Base-by-base conservation (phyloP, 2,329 filamentous ascomycete genomes). In the Penicillium sp. region DNA sequence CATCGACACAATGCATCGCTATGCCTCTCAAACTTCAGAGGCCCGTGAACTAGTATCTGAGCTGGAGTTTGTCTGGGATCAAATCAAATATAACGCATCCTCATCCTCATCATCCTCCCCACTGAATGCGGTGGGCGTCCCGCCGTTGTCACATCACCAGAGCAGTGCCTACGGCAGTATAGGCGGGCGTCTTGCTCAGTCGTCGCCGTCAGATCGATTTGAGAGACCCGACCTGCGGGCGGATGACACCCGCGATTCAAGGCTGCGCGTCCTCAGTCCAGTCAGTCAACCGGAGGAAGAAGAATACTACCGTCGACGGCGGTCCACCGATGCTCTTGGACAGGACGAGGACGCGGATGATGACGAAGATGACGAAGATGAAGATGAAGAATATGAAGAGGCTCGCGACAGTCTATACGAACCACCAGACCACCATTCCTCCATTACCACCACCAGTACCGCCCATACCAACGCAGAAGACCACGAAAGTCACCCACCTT, bases 11-110 rank as follows among this genome's bases (percentile, higher is more conserved):
- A 97, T 98, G 90, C 90, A 96, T 73, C 82, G 83, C 65, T 97
- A 95, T 73, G 93, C 93, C 43, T 93, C 79, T 38, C 79, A 85
- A 36, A 96, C 90, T 0, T 63, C 70, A 42, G 90, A 95, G 66
- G 89, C 89, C 6, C 80, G 85, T 50, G 90, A 95, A 69, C 78
- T 98, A 35, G 90, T 97, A 34, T 79, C 84, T 8, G 93, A 98
- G 69, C 81, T 98, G n/a, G 93, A 98, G 71, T 98, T 97, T 62
- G 91, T 98, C 35, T 98, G 93, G 93, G 90, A 96, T 59, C 93
- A 97, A 68, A 91, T 98, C 60, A 95, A 93, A 69, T 86, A 85
- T 58, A 96, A 91, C 61, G 81, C 76, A 7, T 69, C 82, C 9
- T 82, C 85, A 4, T 81, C 80, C 13, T 83, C 84, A 35, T 60